These are phyloP conservation scores for Quercus dentata DNA, from an alignment of 306 rosid genomes.

Conservation along the genomic window DNA sequence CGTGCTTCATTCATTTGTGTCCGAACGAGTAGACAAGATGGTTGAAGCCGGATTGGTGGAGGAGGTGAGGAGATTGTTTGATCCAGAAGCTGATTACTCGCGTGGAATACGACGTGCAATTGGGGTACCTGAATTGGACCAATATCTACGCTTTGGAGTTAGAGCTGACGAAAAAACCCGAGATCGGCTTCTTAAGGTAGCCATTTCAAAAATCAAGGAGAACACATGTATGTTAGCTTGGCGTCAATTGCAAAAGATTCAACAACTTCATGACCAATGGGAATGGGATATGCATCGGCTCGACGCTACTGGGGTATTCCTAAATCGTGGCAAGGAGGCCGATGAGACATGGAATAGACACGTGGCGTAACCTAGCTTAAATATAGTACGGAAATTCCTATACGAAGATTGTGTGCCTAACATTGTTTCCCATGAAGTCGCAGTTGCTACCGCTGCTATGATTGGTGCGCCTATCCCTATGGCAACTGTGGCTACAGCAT, in stretches of 20 bases:
- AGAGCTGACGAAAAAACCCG: neutral
- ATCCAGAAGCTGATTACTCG: slow-evolving; percentile 18
- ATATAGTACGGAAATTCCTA: slow-evolving; percentile 18
- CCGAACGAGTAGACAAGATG: slow-evolving; percentile 47
- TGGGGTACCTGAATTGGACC: slow-evolving; percentile 44
- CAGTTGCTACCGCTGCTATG: neutral
- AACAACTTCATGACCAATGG: slow-evolving; percentile 17
- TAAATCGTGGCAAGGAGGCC: neutral
- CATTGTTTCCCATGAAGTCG: neutral
- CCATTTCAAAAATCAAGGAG: slow-evolving; percentile 32
- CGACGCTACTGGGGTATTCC: slow-evolving; percentile 39
- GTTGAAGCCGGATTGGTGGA: slow-evolving; percentile 33
- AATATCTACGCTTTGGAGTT: slow-evolving; percentile 10
- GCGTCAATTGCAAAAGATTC: slow-evolving; percentile 37
- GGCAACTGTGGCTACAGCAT: slow-evolving; percentile 13
- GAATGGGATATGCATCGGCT: slow-evolving; percentile 31
- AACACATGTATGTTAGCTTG: slow-evolving; percentile 29
- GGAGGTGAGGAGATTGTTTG: slow-evolving; percentile 38
- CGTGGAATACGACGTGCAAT: slow-evolving; percentile 39
- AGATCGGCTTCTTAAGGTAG: slow-evolving; percentile 19
- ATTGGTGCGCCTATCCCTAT: neutral
- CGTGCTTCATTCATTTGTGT: slow-evolving; percentile 30
- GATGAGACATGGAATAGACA: slow-evolving; percentile 30
- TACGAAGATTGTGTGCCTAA: neutral
- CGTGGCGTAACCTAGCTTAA: slow-evolving; percentile 25